Conservation (phyloP, 768 basidiomycete genomes). For the Cystofilobasidium bisporidii region DNA sequence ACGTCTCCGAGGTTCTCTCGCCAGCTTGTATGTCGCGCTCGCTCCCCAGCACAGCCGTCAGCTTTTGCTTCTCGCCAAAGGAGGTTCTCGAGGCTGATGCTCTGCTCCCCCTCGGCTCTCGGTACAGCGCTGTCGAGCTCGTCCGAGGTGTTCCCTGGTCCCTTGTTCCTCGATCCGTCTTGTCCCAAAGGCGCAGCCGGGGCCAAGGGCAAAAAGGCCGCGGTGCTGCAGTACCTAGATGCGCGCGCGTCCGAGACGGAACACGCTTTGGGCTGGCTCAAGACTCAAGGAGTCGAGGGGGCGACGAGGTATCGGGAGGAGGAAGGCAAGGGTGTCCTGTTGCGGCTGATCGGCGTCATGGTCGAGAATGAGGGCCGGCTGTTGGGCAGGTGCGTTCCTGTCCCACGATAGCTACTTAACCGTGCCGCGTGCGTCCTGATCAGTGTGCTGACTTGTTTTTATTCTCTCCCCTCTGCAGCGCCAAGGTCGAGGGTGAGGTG, state of each 20-base stretch:
- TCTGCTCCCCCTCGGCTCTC: not conserved
- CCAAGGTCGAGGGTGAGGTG: conserved; percentile 63
- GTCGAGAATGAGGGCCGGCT: conserved; percentile 82
- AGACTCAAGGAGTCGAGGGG: conserved; percentile 44
- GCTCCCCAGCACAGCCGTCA: not conserved
- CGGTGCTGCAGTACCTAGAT: conserved; percentile 65
- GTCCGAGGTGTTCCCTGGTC: conserved; percentile 19
- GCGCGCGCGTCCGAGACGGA: conserved; percentile 66
- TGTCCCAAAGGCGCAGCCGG: conserved; percentile 12
- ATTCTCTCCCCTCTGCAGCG: conserved; percentile 39
- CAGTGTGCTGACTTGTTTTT: not conserved
- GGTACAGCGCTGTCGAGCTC: conserved; percentile 2
- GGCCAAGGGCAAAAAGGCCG: conserved; percentile 65
- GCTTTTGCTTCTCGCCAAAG: not conserved
- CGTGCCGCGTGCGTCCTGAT: not conserved
- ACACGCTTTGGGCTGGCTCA: conserved; percentile 59
- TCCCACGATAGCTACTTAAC: not conserved
- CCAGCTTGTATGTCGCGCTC: conserved; percentile 10
- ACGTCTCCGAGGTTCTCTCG: conserved; percentile 9
- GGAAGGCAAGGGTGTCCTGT: conserved; percentile 66
- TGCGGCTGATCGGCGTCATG: conserved; percentile 66
- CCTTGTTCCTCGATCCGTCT: conserved; percentile 18
- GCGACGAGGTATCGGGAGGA: conserved; percentile 48
- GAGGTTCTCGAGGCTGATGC: not conserved
- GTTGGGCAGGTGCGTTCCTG: conserved; percentile 62